Evolutionary conservation across 2,329 filamentous ascomycete genomes (phyloP).

Genomic region (Cladophialophora psammophila): DNA sequence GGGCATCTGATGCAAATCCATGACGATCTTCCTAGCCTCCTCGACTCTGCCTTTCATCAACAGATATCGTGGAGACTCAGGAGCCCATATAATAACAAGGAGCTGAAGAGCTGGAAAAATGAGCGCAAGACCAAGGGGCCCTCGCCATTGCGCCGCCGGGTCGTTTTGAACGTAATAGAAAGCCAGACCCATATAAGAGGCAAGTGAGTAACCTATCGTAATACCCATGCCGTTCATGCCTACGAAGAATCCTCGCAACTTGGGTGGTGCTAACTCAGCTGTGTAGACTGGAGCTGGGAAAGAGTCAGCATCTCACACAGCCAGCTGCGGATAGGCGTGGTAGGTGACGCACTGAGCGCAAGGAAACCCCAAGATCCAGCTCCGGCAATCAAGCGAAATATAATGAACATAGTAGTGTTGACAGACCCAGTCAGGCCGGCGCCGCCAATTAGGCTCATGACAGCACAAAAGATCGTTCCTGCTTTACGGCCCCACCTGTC

Average conservation of each 20-base stretch:
- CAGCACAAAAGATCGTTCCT: constrained; percentile 1
- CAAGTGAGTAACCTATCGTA: constrained; percentile 16
- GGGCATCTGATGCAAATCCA: constrained; percentile 28
- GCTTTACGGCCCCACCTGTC: constrained; percentile 43
- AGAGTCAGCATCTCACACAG: neutral
- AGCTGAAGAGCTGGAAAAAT: constrained; percentile 2
- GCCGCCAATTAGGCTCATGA: constrained; percentile 4
- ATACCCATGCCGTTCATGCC: constrained; percentile 9
- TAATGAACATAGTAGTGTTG: constrained; percentile 13
- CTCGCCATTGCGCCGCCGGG: constrained; percentile 9
- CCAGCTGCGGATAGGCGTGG: neutral
- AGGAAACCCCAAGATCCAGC: constrained; percentile 7
- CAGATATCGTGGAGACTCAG: constrained; percentile 42
- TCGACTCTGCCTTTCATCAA: constrained; percentile 39
- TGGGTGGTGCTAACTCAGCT: constrained; percentile 21
- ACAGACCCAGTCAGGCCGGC: neutral
- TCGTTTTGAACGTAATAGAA: constrained; percentile 14
- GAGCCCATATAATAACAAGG: constrained; percentile 35
- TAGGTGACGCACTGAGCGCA: constrained; percentile 1
- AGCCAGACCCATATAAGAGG: constrained; percentile 21
- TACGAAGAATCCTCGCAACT: constrained; percentile 19
- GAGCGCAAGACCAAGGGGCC: constrained; percentile 5
- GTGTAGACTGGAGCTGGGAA: neutral
- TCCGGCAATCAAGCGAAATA: constrained; percentile 42
- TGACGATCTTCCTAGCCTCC: constrained; percentile 37